phyloP scores from a whole-genome alignment of 208 protist species.

The Strigomonas culicis region DNA sequence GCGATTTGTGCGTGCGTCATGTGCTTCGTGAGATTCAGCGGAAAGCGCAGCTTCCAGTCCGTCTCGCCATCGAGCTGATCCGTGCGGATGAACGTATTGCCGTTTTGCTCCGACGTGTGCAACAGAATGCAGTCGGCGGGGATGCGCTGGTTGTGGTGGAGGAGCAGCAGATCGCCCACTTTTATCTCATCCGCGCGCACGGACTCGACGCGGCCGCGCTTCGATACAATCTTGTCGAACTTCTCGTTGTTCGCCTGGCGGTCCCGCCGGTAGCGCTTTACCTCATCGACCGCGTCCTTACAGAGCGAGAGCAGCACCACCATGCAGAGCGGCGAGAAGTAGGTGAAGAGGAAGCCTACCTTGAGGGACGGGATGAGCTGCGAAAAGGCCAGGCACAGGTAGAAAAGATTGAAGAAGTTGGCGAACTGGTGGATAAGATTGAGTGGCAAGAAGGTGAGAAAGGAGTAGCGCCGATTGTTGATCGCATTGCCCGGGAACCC shows the following conservation, averaged over 20 bases:
- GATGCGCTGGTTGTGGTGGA: slow-evolving; percentile 93
- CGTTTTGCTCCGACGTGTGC: slow-evolving; percentile 93
- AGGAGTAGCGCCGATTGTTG: slow-evolving; percentile 76
- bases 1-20: slow-evolving; percentile 28
- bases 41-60: slow-evolving; percentile 96
- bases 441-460: slow-evolving; percentile 78
- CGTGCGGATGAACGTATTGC: slow-evolving; percentile 96
- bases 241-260: slow-evolving; percentile 67
- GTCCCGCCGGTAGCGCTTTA: slow-evolving; percentile 91
- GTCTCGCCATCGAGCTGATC: slow-evolving; percentile 99
- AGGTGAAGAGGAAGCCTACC: slow-evolving; percentile 95
- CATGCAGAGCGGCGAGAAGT: slow-evolving; percentile 92
- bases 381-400: slow-evolving; percentile 79
- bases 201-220: slow-evolving; percentile 32
- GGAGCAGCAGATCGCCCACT: slow-evolving; percentile 94
- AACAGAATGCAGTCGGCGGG: slow-evolving; percentile 97
- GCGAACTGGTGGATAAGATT: slow-evolving; percentile 74
- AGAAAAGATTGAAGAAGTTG: slow-evolving; percentile 86
- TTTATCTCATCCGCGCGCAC: slow-evolving; percentile 83
- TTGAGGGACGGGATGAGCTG: slow-evolving; percentile 75
- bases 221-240: slow-evolving; percentile 55
- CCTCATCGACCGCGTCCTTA: slow-evolving; percentile 95
- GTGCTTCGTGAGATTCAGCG: slow-evolving; percentile 49
- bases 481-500: slow-evolving; percentile 71
- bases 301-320: slow-evolving; percentile 87